Evolutionary conservation across 352 stramenopile species (phyloP), one percentile per base, ranked within the genome.

Genomic region (Pythium sukuiense): DNA sequence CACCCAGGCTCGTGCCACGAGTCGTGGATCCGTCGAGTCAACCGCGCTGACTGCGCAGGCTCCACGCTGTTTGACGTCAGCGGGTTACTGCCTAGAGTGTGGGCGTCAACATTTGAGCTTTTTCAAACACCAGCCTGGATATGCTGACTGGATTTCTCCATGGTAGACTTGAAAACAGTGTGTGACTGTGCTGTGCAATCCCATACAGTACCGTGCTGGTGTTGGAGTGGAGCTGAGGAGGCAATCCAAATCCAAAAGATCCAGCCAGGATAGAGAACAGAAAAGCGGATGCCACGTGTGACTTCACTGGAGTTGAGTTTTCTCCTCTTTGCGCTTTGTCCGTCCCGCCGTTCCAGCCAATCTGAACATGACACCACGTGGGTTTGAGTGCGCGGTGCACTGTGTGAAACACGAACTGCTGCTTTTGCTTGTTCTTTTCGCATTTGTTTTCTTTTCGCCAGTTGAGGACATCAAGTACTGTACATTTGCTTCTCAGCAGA

Each of bases 41-140:
- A n/a, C n/a, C n/a, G n/a, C 37, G 37, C 18, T 43, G 37, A 43
- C 37, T 43, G 37, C 37, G 37, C 37, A 13, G 37, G 26, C 18
- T 48, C 41, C 41, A 48, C 30, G 20, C 30, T 26, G 45, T 52
- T 52, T 52, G 45, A 52, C 45, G 45, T 52, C 45, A 52, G 20
- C 45, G 24, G 8, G 45, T 11, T 8, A 16, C 6, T 30, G 18
- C 37, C 37, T 3, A 43, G 1, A 43, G 5, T 16, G 20, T n/a
- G 14, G 45, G n/a, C 45, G 20, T 52, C 45, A 52, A 52, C 45
- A 52, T 30, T 52, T 35, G 32, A 3, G 32, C 4, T 52, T 27
- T 29, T 52, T 26, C 14, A 13, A 5, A 48, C 8, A 30, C 45
- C 45, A 52, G 45, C 45, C 18, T 52, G 45, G 45, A 48, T 26